These are phyloP conservation scores for Coemansia sp. DNA, from an alignment of 192 early-diverging fungal species.

Conservation along the genomic window DNA sequence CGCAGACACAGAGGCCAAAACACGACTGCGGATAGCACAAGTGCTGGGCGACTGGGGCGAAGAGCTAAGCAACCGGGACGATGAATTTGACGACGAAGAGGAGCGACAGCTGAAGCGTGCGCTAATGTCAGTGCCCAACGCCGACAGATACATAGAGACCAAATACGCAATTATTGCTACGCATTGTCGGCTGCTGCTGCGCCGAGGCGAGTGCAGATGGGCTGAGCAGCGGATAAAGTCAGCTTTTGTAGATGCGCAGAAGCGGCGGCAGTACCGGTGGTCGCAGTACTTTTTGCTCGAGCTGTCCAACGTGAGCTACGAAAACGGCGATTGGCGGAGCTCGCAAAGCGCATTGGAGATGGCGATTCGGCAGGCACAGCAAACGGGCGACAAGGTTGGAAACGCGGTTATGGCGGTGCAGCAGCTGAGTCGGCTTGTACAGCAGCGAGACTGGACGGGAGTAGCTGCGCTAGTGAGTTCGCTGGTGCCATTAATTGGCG, in stretches of 20 bases:
- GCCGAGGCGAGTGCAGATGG: constrained; percentile 30
- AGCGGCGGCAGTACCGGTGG: constrained; percentile 28
- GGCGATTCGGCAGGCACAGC: constrained; percentile 17
- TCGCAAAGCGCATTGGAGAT: constrained; percentile 14
- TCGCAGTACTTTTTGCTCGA: constrained; percentile 35
- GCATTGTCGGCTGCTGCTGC: constrained; percentile 34
- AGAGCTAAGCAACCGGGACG: neutral
- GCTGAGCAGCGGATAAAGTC: constrained; percentile 38
- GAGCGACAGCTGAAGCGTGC: constrained; percentile 39
- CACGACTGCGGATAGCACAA: constrained; percentile 44
- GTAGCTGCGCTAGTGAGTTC: neutral
- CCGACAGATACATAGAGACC: constrained; percentile 18
- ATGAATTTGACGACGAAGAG: constrained; percentile 19
- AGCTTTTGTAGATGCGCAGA: constrained; percentile 30
- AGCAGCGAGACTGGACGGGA: constrained; percentile 21
- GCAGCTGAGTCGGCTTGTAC: constrained; percentile 22
- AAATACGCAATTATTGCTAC: constrained; percentile 25
- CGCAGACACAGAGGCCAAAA: constrained; percentile 39
- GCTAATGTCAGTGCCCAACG: constrained; percentile 28
- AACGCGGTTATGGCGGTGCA: constrained; percentile 19
- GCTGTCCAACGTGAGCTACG: constrained; percentile 17
- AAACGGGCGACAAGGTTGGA: constrained; percentile 11
- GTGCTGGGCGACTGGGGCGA: constrained; percentile 33
- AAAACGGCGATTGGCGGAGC: constrained; percentile 11
- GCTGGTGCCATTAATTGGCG: neutral